Evolutionary conservation across 2,329 filamentous ascomycete genomes (phyloP), one percentile per base, ranked within the genome.

Genomic region (Venturia effusa): DNA sequence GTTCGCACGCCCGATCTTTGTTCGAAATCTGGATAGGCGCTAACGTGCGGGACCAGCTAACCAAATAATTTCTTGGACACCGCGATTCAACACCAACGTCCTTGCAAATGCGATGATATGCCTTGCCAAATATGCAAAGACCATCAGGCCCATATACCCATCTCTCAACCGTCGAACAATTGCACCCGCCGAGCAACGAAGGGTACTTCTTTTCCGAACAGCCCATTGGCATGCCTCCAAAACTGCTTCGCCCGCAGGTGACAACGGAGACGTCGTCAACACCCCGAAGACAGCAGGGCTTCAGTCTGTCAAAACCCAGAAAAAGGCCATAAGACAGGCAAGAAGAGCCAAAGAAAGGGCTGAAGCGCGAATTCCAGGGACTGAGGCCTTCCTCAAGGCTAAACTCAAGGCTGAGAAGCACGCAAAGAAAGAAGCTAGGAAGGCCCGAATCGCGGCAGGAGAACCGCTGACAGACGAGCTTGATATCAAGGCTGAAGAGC

Each of bases 81-180:
- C 15, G 27, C 51, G 17, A 2, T 34, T n/a, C 51, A 15, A 57
- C 30, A 54, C 19, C 22, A 57, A 57, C 15, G n/a, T 34, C 51
- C 34, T n/a, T 6, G 34, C 30, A 34, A 57, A 57, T 57, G 51
- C 51, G 51, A 57, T 57, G 51, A 32, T 57, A 57, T 57, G 51
- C 19, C 51, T 57, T 34, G 7, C 15, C 27, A 27, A 17, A 27
- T 24, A 19, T 8, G 34, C 27, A 57, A 32, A 15, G 51, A 34
- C 30, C 27, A 19, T 32, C 19, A 37, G 51, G 27, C 27, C 51
- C 8, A 34, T 34, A 19, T 6, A 34, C 27, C 30, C 8, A 32
- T 19, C n/a, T 30, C 30, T 57, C 15, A 19, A 4, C 27, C 27
- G 51, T 34, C 15, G 27, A 17, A 27, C 51, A 15, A 34, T 6